A percentile compares a stretch with the other conserved stretches of the same genome.
Evolutionary conservation across 2,329 filamentous ascomycete species (phyloP).

Genomic region (Colletotrichum karsti): DNA sequence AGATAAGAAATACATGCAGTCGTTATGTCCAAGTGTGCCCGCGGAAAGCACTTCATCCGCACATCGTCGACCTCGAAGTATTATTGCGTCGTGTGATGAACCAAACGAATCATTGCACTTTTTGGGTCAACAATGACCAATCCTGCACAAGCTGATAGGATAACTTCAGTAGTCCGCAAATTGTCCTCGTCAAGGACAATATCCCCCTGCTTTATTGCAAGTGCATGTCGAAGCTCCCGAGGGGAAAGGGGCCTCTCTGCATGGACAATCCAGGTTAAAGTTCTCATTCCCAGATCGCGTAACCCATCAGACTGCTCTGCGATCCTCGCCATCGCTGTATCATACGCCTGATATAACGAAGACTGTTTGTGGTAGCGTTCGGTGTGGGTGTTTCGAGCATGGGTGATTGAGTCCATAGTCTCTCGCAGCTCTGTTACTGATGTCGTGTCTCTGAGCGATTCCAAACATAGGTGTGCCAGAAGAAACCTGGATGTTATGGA

Average conservation of each 20-base stretch:
- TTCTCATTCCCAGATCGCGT: slow-evolving; percentile 37
- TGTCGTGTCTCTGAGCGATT: background rate
- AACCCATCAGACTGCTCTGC: slow-evolving; percentile 41
- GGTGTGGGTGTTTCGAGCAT: too few relatives aligned
- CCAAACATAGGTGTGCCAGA: slow-evolving; percentile 22
- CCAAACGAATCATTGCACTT: slow-evolving; percentile 40
- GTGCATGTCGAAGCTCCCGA: background rate
- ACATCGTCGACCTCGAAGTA: slow-evolving; percentile 43
- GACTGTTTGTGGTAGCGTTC: too few relatives aligned
- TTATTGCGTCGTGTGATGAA: slow-evolving; percentile 46
- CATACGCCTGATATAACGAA: slow-evolving; percentile 44
- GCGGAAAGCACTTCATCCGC: background rate
- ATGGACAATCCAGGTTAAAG: background rate
- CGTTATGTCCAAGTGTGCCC: slow-evolving; percentile 19
- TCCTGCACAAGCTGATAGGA: slow-evolving; percentile 49
- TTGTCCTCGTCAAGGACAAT: slow-evolving; percentile 41
- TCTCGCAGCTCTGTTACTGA: slow-evolving; percentile 41
- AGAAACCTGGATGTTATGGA: slow-evolving; percentile 19
- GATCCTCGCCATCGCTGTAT: slow-evolving; percentile 50
- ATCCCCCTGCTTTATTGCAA: background rate
- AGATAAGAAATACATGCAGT: too few relatives aligned
- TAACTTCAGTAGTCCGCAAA: slow-evolving; percentile 39
- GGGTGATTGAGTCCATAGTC: too few relatives aligned
- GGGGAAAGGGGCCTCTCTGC: background rate
- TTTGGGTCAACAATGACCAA: slow-evolving; percentile 49